These are phyloP conservation scores for Suhomyces chickasaworum DNA, from an alignment of 1,139 yeast genomes.

Conservation along the genomic window DNA sequence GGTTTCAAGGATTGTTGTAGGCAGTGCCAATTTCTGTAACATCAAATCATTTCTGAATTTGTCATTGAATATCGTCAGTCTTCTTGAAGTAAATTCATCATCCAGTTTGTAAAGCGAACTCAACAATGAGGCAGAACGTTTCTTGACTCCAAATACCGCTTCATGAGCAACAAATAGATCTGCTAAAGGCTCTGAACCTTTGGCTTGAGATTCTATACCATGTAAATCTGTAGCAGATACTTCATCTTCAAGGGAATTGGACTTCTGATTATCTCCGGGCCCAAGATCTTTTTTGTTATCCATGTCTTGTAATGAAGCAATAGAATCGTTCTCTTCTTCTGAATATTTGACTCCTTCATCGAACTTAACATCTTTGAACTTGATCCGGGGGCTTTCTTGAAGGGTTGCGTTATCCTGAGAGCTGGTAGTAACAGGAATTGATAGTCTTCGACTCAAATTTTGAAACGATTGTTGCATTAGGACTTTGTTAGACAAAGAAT, in stretches of 20 bases:
- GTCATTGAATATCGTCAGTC: slow-evolving; percentile 17
- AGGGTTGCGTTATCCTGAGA: slow-evolving; percentile 24
- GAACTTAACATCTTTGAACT: slow-evolving; percentile 36
- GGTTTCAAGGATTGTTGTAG: slow-evolving; percentile 30
- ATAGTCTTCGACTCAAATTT: slow-evolving; percentile 27
- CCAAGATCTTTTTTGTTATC: background rate
- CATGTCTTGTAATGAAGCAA: background rate
- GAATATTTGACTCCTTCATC: slow-evolving; percentile 13
- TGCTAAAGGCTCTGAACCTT: slow-evolving; percentile 23
- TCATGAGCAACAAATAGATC: slow-evolving; percentile 41
- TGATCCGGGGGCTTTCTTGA: slow-evolving; percentile 16
- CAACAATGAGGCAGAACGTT: slow-evolving; percentile 6
- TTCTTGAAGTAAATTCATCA: background rate
- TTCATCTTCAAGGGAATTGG: background rate
- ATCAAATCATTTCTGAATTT: slow-evolving; percentile 21
- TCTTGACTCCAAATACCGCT: slow-evolving; percentile 26
- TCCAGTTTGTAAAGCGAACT: background rate
- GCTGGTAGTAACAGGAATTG: slow-evolving; percentile 28
- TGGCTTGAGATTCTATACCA: background rate
- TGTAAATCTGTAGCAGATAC: background rate
- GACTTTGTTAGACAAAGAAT: slow-evolving; percentile 18
- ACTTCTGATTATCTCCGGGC: background rate
- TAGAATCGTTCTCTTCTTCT: background rate
- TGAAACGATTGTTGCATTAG: slow-evolving; percentile 17
- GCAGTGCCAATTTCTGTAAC: slow-evolving; percentile 24